phyloP scores from a whole-genome alignment of 176 grass and related monocot genomes.

The Cenchrus purpureus region DNA sequence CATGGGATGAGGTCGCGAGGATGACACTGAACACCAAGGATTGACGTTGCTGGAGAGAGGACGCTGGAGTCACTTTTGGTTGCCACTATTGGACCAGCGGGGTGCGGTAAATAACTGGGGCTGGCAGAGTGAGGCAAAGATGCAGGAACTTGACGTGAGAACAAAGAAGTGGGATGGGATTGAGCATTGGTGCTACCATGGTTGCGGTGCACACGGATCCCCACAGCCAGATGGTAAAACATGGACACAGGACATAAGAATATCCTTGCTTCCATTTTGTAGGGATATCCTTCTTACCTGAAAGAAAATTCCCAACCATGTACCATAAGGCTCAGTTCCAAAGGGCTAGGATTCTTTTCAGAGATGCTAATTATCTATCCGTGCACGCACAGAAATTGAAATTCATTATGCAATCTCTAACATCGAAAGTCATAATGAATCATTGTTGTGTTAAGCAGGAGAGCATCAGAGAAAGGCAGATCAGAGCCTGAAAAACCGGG shows the following conservation, averaged over 20 bases:
- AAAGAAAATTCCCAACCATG: neutral
- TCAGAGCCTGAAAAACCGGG: too few relatives aligned
- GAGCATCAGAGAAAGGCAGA: neutral
- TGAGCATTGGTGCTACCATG: neutral
- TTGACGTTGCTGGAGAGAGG: neutral
- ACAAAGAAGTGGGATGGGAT: constrained; percentile 3
- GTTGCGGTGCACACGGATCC: neutral
- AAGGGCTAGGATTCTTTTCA: too few relatives aligned
- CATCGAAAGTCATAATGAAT: neutral
- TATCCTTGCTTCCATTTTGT: neutral
- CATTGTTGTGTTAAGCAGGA: constrained; percentile 11
- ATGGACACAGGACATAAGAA: neutral
- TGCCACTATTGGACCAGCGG: too few relatives aligned
- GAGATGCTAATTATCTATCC: neutral
- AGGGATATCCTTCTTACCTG: neutral
- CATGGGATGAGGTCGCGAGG: neutral
- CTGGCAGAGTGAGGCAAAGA: neutral
- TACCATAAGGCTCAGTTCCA: too few relatives aligned
- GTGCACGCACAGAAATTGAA: neutral
- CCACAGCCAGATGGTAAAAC: neutral
- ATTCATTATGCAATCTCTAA: constrained; percentile 13
- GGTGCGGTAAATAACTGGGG: too few relatives aligned
- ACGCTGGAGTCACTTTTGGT: too few relatives aligned
- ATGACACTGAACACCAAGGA: neutral
- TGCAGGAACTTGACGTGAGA: neutral